phyloP scores from a whole-genome alignment of 129 eudicot genomes.

The Dittrichia graveolens region DNA sequence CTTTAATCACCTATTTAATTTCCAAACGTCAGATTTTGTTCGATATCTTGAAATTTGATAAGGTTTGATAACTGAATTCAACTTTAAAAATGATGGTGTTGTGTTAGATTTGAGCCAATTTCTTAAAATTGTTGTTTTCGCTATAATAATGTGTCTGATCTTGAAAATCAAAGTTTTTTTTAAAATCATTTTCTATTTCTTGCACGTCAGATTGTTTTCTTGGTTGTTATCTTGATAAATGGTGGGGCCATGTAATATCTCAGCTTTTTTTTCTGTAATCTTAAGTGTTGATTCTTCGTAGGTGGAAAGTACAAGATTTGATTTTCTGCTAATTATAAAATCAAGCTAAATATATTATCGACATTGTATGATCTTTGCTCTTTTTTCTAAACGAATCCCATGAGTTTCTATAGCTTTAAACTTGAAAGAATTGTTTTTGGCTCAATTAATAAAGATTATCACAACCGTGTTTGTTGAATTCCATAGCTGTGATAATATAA shows the following conservation, averaged over 20 bases:
- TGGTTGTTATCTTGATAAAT: not conserved
- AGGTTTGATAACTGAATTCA: not conserved
- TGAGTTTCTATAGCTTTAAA: slow-evolving; percentile 11
- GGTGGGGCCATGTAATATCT: slow-evolving; percentile 27
- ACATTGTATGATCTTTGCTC: slow-evolving; percentile 11
- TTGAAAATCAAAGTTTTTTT: not conserved
- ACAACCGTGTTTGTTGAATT: not conserved
- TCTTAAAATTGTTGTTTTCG: not conserved
- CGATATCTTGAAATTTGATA: not conserved
- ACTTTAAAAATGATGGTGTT: not conserved
- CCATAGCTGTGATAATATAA: not conserved
- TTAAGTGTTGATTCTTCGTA: slow-evolving; percentile 9
- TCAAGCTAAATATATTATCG: not conserved
- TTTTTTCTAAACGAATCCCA: slow-evolving; percentile 15
- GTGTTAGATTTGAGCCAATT: slow-evolving; percentile 15
- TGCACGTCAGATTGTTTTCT: slow-evolving; percentile 18
- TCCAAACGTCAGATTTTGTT: not conserved
- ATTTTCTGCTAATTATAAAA: slow-evolving; percentile 19
- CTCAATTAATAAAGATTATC: slow-evolving; percentile 26
- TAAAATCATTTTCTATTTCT: too few relatives aligned
- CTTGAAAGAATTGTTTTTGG: not conserved
- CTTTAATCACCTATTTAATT: not conserved
- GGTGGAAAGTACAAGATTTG: slow-evolving; percentile 34
- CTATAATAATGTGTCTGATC: not conserved
- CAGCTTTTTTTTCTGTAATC: not conserved